Percentiles rank a stretch among this genome's conserved stretches.
phyloP scores from a whole-genome alignment of 1,139 yeast species.

The Candida albicans region DNA sequence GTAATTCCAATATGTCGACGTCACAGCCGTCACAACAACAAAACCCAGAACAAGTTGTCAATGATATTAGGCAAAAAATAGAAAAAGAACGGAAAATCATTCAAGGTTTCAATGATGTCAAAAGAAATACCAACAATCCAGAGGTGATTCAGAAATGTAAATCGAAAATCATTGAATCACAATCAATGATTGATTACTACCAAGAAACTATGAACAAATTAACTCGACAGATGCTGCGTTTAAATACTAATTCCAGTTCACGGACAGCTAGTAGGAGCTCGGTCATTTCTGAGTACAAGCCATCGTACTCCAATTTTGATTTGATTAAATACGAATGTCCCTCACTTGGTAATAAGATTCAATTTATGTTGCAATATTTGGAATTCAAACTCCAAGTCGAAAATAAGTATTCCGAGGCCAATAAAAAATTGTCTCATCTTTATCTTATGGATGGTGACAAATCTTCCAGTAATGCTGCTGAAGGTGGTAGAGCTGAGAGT shows the following conservation, averaged over 20 bases:
- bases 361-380: conserved; percentile 89
- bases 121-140: conserved; percentile 73
- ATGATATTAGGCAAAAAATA: conserved; percentile 77
- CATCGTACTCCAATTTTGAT: conserved; percentile 68
- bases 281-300: conserved; percentile 24
- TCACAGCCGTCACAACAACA: conserved; percentile 4
- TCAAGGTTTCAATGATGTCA: conserved; percentile 80
- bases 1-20: conserved; percentile 3
- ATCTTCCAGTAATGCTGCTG: conserved; percentile 82
- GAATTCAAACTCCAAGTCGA: conserved; percentile 94
- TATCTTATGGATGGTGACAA: conserved; percentile 91
- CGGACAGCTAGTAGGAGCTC: conserved; percentile 11
- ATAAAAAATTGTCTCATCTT: conserved; percentile 80
- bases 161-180: conserved; percentile 86
- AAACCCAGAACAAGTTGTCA: conserved; percentile 33
- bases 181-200: conserved; percentile 84
- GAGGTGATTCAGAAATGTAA: conserved; percentile 90
- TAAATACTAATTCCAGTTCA: conserved; percentile 9
- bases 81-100: conserved; percentile 86
- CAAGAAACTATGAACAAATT: conserved; percentile 74
- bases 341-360: conserved; percentile 91
- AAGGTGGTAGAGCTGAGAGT: conserved; percentile 80
- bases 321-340: conserved; percentile 91
- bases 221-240: conserved; percentile 31
- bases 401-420: conserved; percentile 88